Base-by-base conservation (phyloP, 345 rosid genomes). In the Angophora floribunda region DNA sequence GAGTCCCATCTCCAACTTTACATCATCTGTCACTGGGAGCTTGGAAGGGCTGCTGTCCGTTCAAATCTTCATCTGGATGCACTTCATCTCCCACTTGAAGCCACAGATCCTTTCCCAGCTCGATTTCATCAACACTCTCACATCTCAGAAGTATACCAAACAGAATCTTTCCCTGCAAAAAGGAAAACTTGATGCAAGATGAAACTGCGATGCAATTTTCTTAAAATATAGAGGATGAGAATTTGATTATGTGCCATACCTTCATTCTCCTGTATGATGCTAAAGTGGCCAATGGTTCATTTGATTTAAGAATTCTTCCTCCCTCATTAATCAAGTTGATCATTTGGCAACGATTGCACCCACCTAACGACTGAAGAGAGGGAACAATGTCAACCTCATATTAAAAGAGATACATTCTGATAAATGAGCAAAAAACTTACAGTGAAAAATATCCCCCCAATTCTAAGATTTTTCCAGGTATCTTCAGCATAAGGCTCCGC, bases 331-430 rank as follows among this genome's bases (percentile, higher is more conserved):
- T 87, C 84, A 95, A 80, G 91, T 96, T 96, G 90, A 95, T 94
- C 98, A 93, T 94, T 88, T 98, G 98, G 94, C 99, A 97, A 49
- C 99, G 95, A 91, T 93, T 95, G 94, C 99, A 98, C 85, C 99
- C 98, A 47, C 99, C 99, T 89, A 96, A 87, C 4, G 96, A 96
- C 99, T 98, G 94, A 59, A 86, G 26, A 9, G 63, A 24, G 80
- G 47, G 24, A 13, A 36, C 82, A 75, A 75, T 14, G 41, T 44
- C 22, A 5, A 70, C 21, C 51, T 47, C 32, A 30, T 50, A 65
- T 51, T 32, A 50, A 86, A 32, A 52, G n/a, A 21, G 28, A 21
- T 36, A 55, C 4, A 8, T 36, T 9, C 50, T 7, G 16, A 87
- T 50, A 51, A 65, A 67, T 59, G 53, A 78, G 86, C 51, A 19